Base-by-base conservation (phyloP, 495 filamentous ascomycete species). In the Penicillium nucicola region DNA sequence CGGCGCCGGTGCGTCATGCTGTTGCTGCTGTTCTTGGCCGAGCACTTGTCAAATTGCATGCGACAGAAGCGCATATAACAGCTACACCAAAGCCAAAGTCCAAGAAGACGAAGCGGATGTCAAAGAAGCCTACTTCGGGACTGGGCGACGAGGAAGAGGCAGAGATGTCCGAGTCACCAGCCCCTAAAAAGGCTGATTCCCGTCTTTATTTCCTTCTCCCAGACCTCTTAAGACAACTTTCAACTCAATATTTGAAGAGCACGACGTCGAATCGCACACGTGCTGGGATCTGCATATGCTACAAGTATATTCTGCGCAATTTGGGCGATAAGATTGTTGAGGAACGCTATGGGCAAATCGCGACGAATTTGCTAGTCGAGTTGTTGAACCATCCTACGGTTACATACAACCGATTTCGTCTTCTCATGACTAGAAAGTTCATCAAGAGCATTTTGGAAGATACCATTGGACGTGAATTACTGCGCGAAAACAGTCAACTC, bases 401-500 rank as follows among this genome's bases (percentile, higher is more conserved):
- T 48, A 79, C 76, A 47, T 85, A 87, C 55, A 95, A 96, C 64
- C 84, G 93, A 17, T 96, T 97, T 66, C 86, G 91, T 33, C 77
- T 95, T 15, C 75, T 97, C 9, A 87, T 88, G 41, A 90, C 90
- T 8, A 80, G 93, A 47, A 89, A 87, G 64, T 92, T 92, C 68
- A 80, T 95, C 11, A 87, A 88, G 52, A 84, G 85, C 31, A 83
- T 97, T 18, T 68, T 97, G 32, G 89, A 95, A 52, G 84, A 92
- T 55, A 84, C 92, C 5, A 77, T 97, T 64, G 91, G 91, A 5
- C 79, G 79, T 38, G 82, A 84, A 55, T 83, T 96, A 44, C 80
- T 99, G 4, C 89, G 90, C 2, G 93, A 97, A 62, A 85, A 88
- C 19, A 92, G 90, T 5, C 91, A 95, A 53, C 74, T 88, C 41